These are phyloP conservation scores for Raffaelea arxii DNA, from an alignment of 2,329 filamentous ascomycete genomes.

Conservation along the genomic window DNA sequence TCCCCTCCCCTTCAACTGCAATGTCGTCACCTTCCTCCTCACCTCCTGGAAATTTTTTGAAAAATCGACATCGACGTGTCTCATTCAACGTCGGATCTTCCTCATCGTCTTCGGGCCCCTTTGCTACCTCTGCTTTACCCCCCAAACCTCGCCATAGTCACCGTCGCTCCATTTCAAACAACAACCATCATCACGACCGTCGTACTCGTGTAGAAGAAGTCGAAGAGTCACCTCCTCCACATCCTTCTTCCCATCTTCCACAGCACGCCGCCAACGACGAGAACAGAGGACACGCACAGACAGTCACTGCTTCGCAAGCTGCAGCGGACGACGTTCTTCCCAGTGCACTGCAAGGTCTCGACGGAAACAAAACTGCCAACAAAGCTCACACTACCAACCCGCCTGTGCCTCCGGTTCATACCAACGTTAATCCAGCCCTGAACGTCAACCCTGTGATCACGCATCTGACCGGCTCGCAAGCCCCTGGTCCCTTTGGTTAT, in stretches of 20 bases:
- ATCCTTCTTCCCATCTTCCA: neutral
- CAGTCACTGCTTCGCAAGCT: constrained; percentile 4
- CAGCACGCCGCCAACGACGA: too few species aligned
- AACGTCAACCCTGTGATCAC: constrained; percentile 13
- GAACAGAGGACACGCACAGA: neutral
- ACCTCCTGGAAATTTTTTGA: neutral
- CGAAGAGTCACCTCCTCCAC: neutral
- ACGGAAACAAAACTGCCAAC: neutral
- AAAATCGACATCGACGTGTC: constrained; percentile 5
- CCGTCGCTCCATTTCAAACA: neutral
- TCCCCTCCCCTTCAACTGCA: neutral
- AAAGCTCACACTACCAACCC: neutral
- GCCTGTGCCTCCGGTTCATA: constrained; percentile 1
- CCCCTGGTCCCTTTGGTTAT: neutral
- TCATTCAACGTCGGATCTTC: constrained; percentile 6
- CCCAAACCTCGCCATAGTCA: neutral
- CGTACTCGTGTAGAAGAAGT: constrained; percentile 7
- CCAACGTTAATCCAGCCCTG: constrained; percentile 8
- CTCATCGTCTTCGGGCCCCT: neutral
- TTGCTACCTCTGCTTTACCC: neutral
- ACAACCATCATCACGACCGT: too few species aligned
- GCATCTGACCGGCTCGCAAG: constrained; percentile 5
- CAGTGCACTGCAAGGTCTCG: too few species aligned
- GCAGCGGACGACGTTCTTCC: neutral
- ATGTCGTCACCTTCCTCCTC: constrained; percentile 6